Conservation (phyloP, 139 green algal species). For the Pleodorina starrii region DNA sequence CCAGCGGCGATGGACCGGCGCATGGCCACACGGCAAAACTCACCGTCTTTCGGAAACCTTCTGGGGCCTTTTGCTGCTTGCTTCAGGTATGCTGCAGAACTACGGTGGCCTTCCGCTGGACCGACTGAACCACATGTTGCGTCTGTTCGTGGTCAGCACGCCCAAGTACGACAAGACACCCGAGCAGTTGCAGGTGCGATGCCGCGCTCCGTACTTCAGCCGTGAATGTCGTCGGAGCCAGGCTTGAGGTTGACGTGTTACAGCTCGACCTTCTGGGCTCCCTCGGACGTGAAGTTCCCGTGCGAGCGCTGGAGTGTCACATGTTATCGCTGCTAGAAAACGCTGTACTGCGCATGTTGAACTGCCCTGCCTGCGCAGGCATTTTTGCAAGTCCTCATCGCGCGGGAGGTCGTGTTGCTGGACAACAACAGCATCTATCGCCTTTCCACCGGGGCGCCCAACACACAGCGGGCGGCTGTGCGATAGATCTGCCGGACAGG, state of each 20-base stretch:
- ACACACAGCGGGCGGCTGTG: not conserved
- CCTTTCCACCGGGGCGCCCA: not conserved
- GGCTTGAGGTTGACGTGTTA: no score
- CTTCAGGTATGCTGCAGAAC: conserved; percentile 89
- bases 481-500: no score
- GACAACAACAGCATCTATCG: conserved; percentile 30
- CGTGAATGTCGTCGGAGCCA: no score
- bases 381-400: conserved; percentile 45
- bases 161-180: conserved; percentile 55
- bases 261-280: no score
- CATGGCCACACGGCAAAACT: no score
- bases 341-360: no score
- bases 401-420: conserved; percentile 33
- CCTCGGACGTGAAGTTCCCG: no score
- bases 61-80: no score
- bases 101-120: conserved; percentile 88
- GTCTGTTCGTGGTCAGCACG: conserved; percentile 90
- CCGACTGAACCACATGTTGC: conserved; percentile 96
- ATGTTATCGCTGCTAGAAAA: not conserved
- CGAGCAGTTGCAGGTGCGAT: conserved; percentile 42
- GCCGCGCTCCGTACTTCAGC: no score
- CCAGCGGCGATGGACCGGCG: no score
- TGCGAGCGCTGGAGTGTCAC: not conserved
- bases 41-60: no score
- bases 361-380: not conserved